These are phyloP conservation scores for Dimocarpus longan DNA, from an alignment of 345 rosid genomes.

Conservation along the genomic window DNA sequence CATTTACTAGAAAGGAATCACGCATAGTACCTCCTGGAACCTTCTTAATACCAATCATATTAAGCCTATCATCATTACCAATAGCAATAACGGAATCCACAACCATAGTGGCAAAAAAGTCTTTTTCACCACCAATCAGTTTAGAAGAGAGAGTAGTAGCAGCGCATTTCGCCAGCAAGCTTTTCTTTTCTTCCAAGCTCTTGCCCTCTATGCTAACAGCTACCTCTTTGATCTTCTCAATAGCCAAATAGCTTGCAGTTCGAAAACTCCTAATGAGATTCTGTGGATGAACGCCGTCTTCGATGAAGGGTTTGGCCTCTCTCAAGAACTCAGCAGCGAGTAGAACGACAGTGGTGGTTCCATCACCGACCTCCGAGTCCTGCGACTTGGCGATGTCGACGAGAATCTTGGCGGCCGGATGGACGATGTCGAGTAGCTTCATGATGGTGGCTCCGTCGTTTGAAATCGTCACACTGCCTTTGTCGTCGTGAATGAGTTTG, in stretches of 20 bases:
- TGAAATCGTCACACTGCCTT: constrained; percentile 90
- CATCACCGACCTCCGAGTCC: constrained; percentile 99
- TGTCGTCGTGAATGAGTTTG: constrained; percentile 95
- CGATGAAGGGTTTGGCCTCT: constrained; percentile 97
- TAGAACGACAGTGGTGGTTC: constrained; percentile 94
- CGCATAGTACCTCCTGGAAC: constrained; percentile 98
- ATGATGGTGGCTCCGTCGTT: constrained; percentile 98
- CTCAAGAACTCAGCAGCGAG: constrained; percentile 92
- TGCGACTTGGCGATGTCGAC: constrained; percentile 99
- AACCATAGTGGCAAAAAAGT: constrained; percentile 90
- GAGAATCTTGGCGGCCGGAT: constrained; percentile 99
- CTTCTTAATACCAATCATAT: constrained; percentile 95
- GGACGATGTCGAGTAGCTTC: constrained; percentile 95
- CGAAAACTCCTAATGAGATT: constrained; percentile 89
- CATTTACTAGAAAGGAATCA: constrained; percentile 94
- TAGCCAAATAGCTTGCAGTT: constrained; percentile 77
- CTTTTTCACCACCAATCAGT: constrained; percentile 97
- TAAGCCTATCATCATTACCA: constrained; percentile 79
- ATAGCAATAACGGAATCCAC: constrained; percentile 95
- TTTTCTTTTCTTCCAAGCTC: constrained; percentile 88
- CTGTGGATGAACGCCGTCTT: constrained; percentile 97
- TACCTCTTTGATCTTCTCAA: constrained; percentile 78
- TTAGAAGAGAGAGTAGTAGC: constrained; percentile 95
- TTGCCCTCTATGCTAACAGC: constrained; percentile 94
- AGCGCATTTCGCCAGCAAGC: constrained; percentile 85